These are phyloP conservation scores for Calonectria pauciramosa DNA, from an alignment of 2,329 filamentous ascomycete genomes.

Conservation along the genomic window DNA sequence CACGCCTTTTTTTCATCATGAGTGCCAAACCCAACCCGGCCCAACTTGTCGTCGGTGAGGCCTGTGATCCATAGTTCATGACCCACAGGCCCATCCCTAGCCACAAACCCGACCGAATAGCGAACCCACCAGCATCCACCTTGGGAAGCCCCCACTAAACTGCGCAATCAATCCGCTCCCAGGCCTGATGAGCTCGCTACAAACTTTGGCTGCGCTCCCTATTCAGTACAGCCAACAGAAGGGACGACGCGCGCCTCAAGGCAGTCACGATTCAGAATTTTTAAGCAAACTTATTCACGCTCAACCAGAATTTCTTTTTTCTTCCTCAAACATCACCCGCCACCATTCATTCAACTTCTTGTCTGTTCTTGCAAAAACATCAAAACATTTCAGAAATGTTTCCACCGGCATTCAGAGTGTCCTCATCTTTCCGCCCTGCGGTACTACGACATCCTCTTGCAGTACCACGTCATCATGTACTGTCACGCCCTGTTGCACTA, in stretches of 20 bases:
- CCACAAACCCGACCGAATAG: background rate
- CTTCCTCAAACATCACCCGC: too few species aligned
- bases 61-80: constrained; percentile 1
- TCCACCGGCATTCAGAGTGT: too few species aligned
- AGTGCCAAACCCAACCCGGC: constrained; percentile 4
- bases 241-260: background rate
- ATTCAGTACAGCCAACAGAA: background rate
- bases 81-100: background rate
- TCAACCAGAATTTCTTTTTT: too few species aligned
- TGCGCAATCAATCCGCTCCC: background rate
- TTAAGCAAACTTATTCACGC: too few species aligned
- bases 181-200: background rate
- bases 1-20: background rate
- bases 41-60: constrained; percentile 6
- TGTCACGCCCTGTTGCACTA: too few species aligned
- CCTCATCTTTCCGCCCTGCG: too few species aligned
- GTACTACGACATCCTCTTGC: too few species aligned
- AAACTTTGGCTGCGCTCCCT: background rate
- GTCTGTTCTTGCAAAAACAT: too few species aligned
- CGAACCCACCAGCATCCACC: background rate
- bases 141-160: constrained; percentile 9
- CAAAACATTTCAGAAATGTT: too few species aligned
- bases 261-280: too few species aligned
- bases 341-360: too few species aligned
- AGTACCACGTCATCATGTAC: too few species aligned